Conservation (phyloP, 768 basidiomycete species). For the Hirschioporus abietinus region DNA sequence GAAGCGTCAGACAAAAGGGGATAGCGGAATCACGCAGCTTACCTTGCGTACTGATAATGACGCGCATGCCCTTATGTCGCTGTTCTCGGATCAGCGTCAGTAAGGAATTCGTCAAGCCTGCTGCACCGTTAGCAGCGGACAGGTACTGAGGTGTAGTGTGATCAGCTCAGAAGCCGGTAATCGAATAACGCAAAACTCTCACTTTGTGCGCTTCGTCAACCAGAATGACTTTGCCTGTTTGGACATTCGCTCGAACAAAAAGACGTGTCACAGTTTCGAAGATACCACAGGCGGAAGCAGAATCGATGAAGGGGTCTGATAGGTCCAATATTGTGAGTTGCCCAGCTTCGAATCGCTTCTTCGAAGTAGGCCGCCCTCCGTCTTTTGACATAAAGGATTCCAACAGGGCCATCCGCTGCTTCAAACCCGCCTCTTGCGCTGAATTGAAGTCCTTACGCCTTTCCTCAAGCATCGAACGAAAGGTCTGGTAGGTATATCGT, state of each 20-base stretch:
- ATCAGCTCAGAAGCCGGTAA: neutral
- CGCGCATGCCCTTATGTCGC: conserved; percentile 65
- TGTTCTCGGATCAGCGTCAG: conserved; percentile 61
- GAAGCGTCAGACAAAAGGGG: conserved; percentile 2
- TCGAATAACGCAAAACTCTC: neutral
- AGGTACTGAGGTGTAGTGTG: conserved; percentile 44
- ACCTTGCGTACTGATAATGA: conserved; percentile 75
- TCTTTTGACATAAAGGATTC: conserved; percentile 47
- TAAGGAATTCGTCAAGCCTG: conserved; percentile 54
- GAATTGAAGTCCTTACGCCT: conserved; percentile 51
- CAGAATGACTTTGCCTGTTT: conserved; percentile 61
- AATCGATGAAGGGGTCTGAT: conserved; percentile 70
- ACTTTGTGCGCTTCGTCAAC: conserved; percentile 79
- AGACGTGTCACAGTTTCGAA: conserved; percentile 66
- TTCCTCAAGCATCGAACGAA: conserved; percentile 39
- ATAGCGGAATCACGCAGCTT: conserved; percentile 9
- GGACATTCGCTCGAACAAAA: conserved; percentile 55
- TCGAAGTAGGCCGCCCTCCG: neutral
- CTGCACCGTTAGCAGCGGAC: conserved; percentile 35
- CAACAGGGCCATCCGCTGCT: conserved; percentile 60
- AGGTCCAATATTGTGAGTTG: conserved; percentile 65
- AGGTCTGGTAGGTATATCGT: conserved; percentile 44
- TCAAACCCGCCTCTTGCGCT: conserved; percentile 46
- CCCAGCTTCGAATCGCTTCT: conserved; percentile 45
- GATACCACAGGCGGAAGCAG: conserved; percentile 57